Base-by-base conservation (phyloP, 2,329 filamentous ascomycete species). In the Cladosporium sp. region DNA sequence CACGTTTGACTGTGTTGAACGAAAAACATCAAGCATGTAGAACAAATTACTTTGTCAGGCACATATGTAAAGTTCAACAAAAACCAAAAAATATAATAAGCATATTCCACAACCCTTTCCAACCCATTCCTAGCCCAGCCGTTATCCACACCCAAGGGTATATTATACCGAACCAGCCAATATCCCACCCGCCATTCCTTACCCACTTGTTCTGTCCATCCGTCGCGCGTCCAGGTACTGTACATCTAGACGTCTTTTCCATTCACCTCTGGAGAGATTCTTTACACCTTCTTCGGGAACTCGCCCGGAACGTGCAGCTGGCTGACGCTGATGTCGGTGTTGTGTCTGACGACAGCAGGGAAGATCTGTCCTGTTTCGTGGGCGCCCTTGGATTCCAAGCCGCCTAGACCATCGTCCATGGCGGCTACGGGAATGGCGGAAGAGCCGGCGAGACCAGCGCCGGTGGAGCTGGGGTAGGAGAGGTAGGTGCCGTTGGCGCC, bases 241-340 rank as follows among this genome's bases (percentile, higher is more conserved):
- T 32, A 32, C 28, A 32, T 32, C 4, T 32, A 32, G 28, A 32
- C 28, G 8, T 32, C 2, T 28, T 28, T 28, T 9, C 9, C 25
- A 32, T 19, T 24, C 22, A 7, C 9, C 8, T n/a, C 3, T 12
- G 7, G 22, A 47, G 17, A 13, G n/a, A n/a, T n/a, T 32, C 24
- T 17, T 32, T 22, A 47, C 15, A 1, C 44, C 44, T 34, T 57
- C 45, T 57, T 51, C 5, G 55, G 65, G 44, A 66, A 91, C 63
- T 86, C 80, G 10, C 88, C 88, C 3, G 88, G 88, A 17, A 91
- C 81, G 66, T 88, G 86, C 51, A 90, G 72, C 66, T 86, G 81
- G 56, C 84, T 85, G 44, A 89, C 82, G 25, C 73, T 77, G 24
- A 78, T 67, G 60, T 77, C 75, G 5, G 78, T 80, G 52, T 78